phyloP scores from a whole-genome alignment of 1,284 basidiomycete species.

The Phenoliferia sp. region DNA sequence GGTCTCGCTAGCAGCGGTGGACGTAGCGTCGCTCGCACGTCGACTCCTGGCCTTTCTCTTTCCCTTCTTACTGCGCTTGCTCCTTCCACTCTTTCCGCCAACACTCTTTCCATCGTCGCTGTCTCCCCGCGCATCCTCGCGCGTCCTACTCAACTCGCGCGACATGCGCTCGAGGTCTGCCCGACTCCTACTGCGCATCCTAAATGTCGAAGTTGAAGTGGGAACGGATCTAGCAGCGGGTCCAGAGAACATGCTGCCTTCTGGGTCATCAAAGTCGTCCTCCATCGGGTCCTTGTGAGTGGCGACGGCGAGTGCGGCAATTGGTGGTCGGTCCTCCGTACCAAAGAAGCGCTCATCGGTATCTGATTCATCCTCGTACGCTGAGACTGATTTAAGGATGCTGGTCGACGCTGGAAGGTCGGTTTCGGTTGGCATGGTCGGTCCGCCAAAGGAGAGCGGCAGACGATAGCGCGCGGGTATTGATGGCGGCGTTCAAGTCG shows the following conservation, averaged over 20 bases:
- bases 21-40: constrained; percentile 15
- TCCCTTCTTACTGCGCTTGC: constrained; percentile 16
- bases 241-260: constrained; percentile 35
- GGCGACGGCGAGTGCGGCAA: not conserved
- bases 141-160: constrained; percentile 9
- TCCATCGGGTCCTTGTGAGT: constrained; percentile 1
- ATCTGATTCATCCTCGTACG: constrained; percentile 13
- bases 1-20: not conserved
- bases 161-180: constrained; percentile 23
- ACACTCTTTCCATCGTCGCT: constrained; percentile 12
- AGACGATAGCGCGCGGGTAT: too few relatives aligned
- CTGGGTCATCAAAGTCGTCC: constrained; percentile 35
- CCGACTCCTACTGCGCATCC: constrained; percentile 28
- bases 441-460: too few relatives aligned
- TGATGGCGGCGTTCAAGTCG: too few relatives aligned
- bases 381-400: constrained; percentile 25
- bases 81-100: not conserved
- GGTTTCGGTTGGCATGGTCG: not conserved
- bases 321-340: constrained; percentile 5
- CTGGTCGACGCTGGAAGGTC: not conserved
- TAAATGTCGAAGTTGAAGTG: constrained; percentile 32
- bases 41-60: constrained; percentile 5
- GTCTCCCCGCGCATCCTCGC: constrained; percentile 4
- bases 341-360: constrained; percentile 30
- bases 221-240: constrained; percentile 35